Evolutionary conservation across 495 filamentous ascomycete genomes (phyloP).

Genomic region (Trichocladium uniseriatum): DNA sequence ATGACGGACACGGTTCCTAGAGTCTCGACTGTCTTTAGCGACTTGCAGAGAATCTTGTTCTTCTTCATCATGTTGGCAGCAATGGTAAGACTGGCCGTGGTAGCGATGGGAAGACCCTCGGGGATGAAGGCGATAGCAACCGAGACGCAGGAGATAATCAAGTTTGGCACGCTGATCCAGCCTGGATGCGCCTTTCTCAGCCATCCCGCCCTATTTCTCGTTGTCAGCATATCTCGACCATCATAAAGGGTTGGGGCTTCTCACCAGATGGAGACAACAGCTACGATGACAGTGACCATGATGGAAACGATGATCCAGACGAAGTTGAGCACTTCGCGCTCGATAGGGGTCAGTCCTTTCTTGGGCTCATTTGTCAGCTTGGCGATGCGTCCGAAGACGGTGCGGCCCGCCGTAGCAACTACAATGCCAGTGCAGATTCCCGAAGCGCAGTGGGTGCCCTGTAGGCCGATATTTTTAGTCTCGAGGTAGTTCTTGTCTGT

Average conservation of each 20-base stretch:
- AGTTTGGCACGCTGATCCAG: conserved; percentile 59
- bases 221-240: background rate
- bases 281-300: conserved; percentile 43
- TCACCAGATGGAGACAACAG: conserved; percentile 52
- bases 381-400: conserved; percentile 62
- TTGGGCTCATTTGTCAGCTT: conserved; percentile 55
- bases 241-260: background rate
- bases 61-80: conserved; percentile 53
- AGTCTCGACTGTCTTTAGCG: conserved; percentile 59
- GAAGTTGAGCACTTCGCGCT: conserved; percentile 59
- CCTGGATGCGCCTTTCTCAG: conserved; percentile 47
- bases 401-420: conserved; percentile 46
- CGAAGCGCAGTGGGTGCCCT: conserved; percentile 59
- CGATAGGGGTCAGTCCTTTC: conserved; percentile 52
- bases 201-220: conserved; percentile 49
- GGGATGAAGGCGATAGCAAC: conserved; percentile 67
- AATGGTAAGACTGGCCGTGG: conserved; percentile 50
- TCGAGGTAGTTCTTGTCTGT: conserved; percentile 67
- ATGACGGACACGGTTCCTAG: conserved; percentile 58
- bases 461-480: conserved; percentile 61
- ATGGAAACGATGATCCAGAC: conserved; percentile 53
- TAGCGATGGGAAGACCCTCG: conserved; percentile 58
- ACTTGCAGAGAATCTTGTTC: conserved; percentile 57
- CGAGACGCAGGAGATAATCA: conserved; percentile 59
- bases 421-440: conserved; percentile 57